phyloP scores from a whole-genome alignment of 2,329 filamentous ascomycete genomes.

The Coniochaeta pulveracea region DNA sequence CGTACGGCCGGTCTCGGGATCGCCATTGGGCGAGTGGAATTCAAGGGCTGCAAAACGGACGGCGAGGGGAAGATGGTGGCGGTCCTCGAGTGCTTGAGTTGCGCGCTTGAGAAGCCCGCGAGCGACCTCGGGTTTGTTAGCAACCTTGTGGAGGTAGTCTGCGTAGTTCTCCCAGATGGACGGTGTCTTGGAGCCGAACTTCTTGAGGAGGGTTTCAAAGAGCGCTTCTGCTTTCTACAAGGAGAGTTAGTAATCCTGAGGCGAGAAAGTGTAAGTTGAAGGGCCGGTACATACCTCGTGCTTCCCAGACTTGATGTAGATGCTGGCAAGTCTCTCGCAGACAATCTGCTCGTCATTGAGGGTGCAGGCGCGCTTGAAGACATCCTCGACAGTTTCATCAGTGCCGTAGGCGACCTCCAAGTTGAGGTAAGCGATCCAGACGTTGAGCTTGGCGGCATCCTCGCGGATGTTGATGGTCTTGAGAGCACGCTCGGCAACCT shows the following conservation, averaged over 20 bases:
- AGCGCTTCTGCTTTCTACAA: slow-evolving; percentile 73
- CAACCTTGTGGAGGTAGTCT: slow-evolving; percentile 73
- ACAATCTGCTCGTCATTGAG: slow-evolving; percentile 89
- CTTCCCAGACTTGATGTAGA: slow-evolving; percentile 89
- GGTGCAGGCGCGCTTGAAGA: slow-evolving; percentile 86
- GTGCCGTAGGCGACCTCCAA: slow-evolving; percentile 84
- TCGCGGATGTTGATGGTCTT: slow-evolving; percentile 85
- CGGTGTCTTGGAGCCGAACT: slow-evolving; percentile 70
- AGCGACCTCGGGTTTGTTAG: slow-evolving; percentile 58
- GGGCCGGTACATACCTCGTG: slow-evolving; percentile 41
- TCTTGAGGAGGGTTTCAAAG: slow-evolving; percentile 80
- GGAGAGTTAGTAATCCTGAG: slow-evolving; percentile 2
- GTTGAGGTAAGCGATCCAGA: slow-evolving; percentile 93
- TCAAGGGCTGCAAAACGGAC: slow-evolving; percentile 86
- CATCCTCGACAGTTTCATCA: slow-evolving; percentile 69
- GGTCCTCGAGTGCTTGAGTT: slow-evolving; percentile 66
- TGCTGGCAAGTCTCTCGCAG: slow-evolving; percentile 79
- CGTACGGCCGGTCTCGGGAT: slow-evolving; percentile 83
- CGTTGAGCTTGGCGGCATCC: slow-evolving; percentile 84
- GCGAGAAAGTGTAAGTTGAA: too few species aligned
- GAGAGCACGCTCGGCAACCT: slow-evolving; percentile 82
- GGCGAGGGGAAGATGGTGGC: slow-evolving; percentile 62
- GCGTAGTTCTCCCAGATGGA: slow-evolving; percentile 92
- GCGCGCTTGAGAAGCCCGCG: slow-evolving; percentile 73
- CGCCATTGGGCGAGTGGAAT: slow-evolving; percentile 72